Conservation (phyloP, 2,329 filamentous ascomycete species). For the Fusarium napiforme region DNA sequence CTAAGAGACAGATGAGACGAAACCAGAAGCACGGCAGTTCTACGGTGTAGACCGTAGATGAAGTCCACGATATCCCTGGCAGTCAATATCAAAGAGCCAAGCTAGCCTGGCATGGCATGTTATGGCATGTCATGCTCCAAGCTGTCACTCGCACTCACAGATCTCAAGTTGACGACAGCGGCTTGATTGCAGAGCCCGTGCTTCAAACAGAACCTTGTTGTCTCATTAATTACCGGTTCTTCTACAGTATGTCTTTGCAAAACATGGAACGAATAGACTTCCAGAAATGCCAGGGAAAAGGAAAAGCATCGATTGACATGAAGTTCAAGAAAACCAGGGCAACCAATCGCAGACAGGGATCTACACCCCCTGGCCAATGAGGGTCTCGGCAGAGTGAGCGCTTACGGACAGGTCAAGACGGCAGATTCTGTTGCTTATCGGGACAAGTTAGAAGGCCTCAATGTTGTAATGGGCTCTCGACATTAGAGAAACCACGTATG, state of each 20-base stretch:
- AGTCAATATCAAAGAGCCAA: not conserved
- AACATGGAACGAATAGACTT: conserved; percentile 8
- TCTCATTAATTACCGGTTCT: conserved; percentile 2
- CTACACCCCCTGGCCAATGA: conserved; percentile 36
- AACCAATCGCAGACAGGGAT: conserved; percentile 32
- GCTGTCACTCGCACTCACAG: conserved; percentile 6
- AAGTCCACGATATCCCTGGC: not conserved
- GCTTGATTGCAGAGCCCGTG: conserved; percentile 14
- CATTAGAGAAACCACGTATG: conserved; percentile 9
- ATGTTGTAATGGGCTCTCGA: not conserved
- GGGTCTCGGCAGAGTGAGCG: conserved; percentile 1
- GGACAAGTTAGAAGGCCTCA: conserved; percentile 27
- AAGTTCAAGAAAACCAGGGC: conserved; percentile 37
- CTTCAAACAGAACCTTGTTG: not conserved
- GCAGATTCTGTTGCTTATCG: conserved; percentile 6
- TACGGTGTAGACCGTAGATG: not conserved
- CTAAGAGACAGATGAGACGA: not conserved
- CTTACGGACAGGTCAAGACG: conserved; percentile 4
- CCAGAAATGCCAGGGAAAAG: not conserved
- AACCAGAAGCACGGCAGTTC: not conserved
- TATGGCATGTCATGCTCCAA: conserved; percentile 4
- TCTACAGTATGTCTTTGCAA: not conserved
- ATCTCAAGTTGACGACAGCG: conserved; percentile 20
- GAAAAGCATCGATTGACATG: conserved; percentile 9
- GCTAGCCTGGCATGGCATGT: not conserved